Percentiles rank a stretch among this genome's conserved stretches.
phyloP scores from a whole-genome alignment of 106 monocot species.

The Posidonia australis region DNA sequence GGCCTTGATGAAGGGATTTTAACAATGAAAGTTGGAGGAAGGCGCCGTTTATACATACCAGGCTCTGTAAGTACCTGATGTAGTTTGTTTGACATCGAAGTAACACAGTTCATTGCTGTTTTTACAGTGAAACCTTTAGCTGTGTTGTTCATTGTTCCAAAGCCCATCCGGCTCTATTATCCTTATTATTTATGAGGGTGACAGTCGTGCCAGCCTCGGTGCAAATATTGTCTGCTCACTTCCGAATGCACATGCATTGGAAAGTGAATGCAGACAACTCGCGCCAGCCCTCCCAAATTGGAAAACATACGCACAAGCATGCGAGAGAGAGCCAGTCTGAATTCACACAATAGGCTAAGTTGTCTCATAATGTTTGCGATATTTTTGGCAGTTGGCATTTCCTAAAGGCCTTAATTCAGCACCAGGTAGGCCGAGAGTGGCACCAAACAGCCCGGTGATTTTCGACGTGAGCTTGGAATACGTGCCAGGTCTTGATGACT shows the following conservation, averaged over 20 bases:
- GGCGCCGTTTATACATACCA: slow-evolving; percentile 75
- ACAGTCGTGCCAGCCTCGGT: no score
- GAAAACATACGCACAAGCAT: no score
- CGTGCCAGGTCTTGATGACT: slow-evolving; percentile 66
- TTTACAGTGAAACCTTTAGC: neutral
- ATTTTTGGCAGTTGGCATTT: slow-evolving; percentile 54
- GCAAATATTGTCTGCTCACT: no score
- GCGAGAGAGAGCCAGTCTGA: no score
- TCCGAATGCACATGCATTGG: no score
- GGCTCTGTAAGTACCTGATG: slow-evolving; percentile 60
- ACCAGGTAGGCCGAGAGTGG: slow-evolving; percentile 83
- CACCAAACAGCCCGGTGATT: slow-evolving; percentile 76
- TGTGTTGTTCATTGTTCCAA: neutral
- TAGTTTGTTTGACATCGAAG: neutral
- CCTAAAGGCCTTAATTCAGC: slow-evolving; percentile 82
- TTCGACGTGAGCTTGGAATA: slow-evolving; percentile 86
- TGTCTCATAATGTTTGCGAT: neutral
- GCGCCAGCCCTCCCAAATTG: no score
- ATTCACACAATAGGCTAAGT: no score
- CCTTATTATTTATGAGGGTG: no score
- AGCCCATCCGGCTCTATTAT: no score
- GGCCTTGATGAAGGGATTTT: slow-evolving; percentile 97
- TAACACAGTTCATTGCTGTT: neutral
- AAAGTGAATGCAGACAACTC: no score
- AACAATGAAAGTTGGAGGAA: slow-evolving; percentile 88